Base-by-base conservation (phyloP, 2,329 filamentous ascomycete species). In the Fusarium sp. region DNA sequence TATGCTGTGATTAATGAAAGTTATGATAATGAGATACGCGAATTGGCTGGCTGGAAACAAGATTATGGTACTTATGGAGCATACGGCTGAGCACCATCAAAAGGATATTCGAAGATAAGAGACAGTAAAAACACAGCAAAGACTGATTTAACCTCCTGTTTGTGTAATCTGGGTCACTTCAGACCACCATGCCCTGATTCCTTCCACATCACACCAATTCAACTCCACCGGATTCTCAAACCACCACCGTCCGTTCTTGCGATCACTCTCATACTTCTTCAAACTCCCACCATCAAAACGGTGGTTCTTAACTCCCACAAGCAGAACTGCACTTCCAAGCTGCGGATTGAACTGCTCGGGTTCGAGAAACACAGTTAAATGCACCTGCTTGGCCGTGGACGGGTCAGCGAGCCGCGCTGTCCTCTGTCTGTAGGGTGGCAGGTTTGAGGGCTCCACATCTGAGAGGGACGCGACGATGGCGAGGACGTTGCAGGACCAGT, bases 261-360 rank as follows among this genome's bases (percentile, higher is more conserved):
- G 67, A 59, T 82, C 80, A 58, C 80, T 82, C 15, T 76, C 78
- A 46, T 82, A 82, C 68, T 82, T 82, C 67, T 82, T 82, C 48
- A 82, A 59, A 30, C 79, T 80, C 0, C 80, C 80, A 1, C 80
- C 80, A 17, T 87, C 85, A 56, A 84, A 87, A 2, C 80, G 74
- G 48, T 88, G 86, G 30, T 88, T 88, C 76, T 88, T 88, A 3
- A 87, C 85, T 0, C 85, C 85, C 0, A 83, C 77, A 1, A 88
- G 74, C 6, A 88, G 65, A 2, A 87, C 82, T 0, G 82, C 81
- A 49, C 80, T 83, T 4, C 85, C 86, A 0, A 86, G 69, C 0
- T 43, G 56, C 0, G 86, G 85, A 1, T 58, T 64, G 65, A 88
- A 88, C 1, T 71, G 68, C 3, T 83, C 81, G 0, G 86, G 81